A percentile compares a stretch with the other conserved stretches of the same genome.
Evolutionary conservation across 345 rosid species (phyloP).

Genomic region (Eucalyptus cloeziana): DNA sequence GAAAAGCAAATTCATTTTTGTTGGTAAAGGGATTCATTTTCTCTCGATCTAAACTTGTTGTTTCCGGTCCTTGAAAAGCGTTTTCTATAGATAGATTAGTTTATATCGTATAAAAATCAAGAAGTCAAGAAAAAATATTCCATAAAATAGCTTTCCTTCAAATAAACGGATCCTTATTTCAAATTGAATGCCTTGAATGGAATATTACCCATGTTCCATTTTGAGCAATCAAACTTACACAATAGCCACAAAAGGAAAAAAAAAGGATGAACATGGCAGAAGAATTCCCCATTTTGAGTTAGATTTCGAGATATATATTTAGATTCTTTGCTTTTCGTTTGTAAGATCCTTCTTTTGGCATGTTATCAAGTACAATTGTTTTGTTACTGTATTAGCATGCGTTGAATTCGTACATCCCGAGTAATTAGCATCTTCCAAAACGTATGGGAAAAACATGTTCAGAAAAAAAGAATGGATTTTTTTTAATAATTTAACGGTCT

Average conservation of each 20-base stretch:
- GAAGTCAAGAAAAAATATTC: too few relatives aligned
- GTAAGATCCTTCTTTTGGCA: not conserved
- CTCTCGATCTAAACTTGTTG: accelerated
- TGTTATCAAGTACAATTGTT: not conserved
- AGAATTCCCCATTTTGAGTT: not conserved
- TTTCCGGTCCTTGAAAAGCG: accelerated
- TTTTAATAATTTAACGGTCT: not conserved
- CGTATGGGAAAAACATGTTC: not conserved
- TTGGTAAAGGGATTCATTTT: accelerated
- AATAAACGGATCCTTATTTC: not conserved
- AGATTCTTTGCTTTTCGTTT: not conserved
- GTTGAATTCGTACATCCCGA: not conserved
- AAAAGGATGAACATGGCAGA: not conserved
- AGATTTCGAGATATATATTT: not conserved
- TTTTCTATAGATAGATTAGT: not conserved
- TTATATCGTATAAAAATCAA: not conserved
- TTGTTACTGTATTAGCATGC: not conserved
- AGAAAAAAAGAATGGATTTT: not conserved
- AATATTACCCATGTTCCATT: not conserved
- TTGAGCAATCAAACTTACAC: not conserved
- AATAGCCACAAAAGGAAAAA: not conserved
- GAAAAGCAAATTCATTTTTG: not conserved
- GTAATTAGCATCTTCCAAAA: not conserved
- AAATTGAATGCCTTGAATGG: not conserved
- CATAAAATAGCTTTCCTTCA: too few relatives aligned